A percentile compares a stretch with the other conserved stretches of the same genome.
phyloP scores from a whole-genome alignment of 305 asterid species.

The Fraxinus xanthoxyloides region DNA sequence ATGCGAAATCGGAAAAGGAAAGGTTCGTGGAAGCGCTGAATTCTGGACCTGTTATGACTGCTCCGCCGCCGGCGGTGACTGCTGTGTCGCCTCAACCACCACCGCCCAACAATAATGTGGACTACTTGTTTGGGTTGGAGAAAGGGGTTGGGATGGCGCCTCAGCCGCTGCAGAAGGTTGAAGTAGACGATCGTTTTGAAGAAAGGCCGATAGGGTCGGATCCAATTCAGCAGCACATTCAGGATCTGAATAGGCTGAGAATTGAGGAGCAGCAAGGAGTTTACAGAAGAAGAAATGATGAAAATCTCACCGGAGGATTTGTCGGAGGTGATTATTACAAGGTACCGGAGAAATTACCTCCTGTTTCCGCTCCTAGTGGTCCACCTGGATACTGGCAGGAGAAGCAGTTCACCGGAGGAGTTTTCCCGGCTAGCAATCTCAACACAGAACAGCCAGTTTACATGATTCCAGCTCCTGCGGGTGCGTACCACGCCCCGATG shows the following conservation, averaged over 20 bases:
- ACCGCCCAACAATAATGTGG: constrained; percentile 40
- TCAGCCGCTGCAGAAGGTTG: constrained; percentile 30
- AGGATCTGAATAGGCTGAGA: constrained; percentile 79
- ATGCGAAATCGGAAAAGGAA: constrained; percentile 77
- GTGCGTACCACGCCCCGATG: constrained; percentile 57
- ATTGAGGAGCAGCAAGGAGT: constrained; percentile 69
- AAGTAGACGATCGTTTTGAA: constrained; percentile 40
- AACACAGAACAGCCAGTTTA: constrained; percentile 62
- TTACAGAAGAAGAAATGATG: constrained; percentile 57
- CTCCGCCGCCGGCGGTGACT: constrained; percentile 34
- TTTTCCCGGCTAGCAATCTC: constrained; percentile 36
- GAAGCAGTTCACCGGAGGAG: constrained; percentile 52
- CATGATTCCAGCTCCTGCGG: constrained; percentile 49
- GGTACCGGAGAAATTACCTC: constrained; percentile 49
- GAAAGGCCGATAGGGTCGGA: constrained; percentile 51
- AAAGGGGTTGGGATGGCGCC: constrained; percentile 47
- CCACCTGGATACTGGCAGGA: constrained; percentile 59
- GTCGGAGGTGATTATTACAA: constrained; percentile 67
- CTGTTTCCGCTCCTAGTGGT: constrained; percentile 35
- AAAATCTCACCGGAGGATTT: constrained; percentile 45
- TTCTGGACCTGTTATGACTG: constrained; percentile 59
- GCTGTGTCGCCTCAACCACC: constrained; percentile 33
- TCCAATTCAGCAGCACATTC: constrained; percentile 95
- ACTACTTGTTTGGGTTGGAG: constrained; percentile 78
- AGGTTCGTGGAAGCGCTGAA: constrained; percentile 87